Percentiles rank a stretch among this genome's conserved stretches.
These are phyloP conservation scores for Pneumocystis wakefieldiae DNA, from an alignment of 1,139 yeast genomes.

Conservation along the genomic window DNA sequence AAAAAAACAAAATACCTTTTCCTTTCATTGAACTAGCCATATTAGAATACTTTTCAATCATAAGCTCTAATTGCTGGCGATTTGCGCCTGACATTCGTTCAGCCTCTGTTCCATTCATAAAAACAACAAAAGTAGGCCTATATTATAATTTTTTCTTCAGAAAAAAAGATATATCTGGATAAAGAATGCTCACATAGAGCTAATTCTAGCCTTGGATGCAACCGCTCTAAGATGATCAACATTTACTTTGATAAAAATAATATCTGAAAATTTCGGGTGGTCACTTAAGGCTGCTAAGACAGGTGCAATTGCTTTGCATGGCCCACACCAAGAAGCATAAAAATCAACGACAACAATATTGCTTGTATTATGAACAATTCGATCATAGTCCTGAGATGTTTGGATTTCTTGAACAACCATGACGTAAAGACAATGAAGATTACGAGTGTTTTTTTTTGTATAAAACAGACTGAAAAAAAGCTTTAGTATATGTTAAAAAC, in stretches of 20 bases:
- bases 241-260: slow-evolving; percentile 57
- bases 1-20: background rate
- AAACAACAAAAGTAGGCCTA: slow-evolving; percentile 59
- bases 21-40: background rate
- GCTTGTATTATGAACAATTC: background rate
- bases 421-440: background rate
- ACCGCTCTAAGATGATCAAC: slow-evolving; percentile 57
- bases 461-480: too few relatives aligned
- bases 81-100: slow-evolving; percentile 67
- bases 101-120: slow-evolving; percentile 50
- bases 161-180: background rate
- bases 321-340: slow-evolving; percentile 88
- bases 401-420: background rate
- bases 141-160: background rate
- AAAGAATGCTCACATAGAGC: slow-evolving; percentile 39
- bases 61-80: slow-evolving; percentile 13
- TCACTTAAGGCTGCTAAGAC: slow-evolving; percentile 47
- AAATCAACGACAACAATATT: slow-evolving; percentile 57
- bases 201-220: slow-evolving; percentile 53
- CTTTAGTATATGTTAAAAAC: too few relatives aligned
- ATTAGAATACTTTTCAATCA: slow-evolving; percentile 3
- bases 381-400: background rate
- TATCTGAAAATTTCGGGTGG: slow-evolving; percentile 26
- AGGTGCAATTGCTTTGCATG: slow-evolving; percentile 79
- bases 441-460: background rate